Base-by-base conservation (phyloP, 2,329 filamentous ascomycete genomes). In the Teratosphaeria viscida region DNA sequence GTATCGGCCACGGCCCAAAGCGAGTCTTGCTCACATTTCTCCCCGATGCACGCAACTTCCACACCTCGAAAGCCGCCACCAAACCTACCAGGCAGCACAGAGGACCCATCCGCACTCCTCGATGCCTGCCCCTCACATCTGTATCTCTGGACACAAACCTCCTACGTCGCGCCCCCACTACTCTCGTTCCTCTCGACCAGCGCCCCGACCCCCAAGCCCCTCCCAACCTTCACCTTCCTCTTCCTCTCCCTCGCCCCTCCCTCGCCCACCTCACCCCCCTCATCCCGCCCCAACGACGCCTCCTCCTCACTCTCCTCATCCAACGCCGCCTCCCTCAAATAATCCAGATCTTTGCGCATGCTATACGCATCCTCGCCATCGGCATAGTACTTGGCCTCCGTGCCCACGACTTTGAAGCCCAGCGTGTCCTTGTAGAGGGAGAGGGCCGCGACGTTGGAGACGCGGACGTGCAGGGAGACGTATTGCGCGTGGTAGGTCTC, bases 351-450 rank as follows among this genome's bases (percentile, higher is more conserved):
- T 73, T 96, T 88, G 63, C 86, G 86, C 94, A 99, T 99, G 71
- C 85, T 89, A 73, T 86, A 96, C 43, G 94, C 94, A 78, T 99
- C 90, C 78, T 99, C 94, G 61, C 92, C 92, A 74, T 99, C 94
- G 60, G 94, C 94, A 73, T 99, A 99, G 82, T 96, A 96, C 77
- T 92, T 94, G 55, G 82, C 73, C 76, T 95, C 90, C 11, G 87
- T 85, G 79, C 91, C 94, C 65, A 94, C 90, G 66, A 89, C 88
- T 72, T 86, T 83, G 81, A 96, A 97, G 58, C 90, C 87, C 0
- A 96, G 84, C 0, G 92, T 96, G 72, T 95, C 88, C 68, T 90
- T 86, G 82, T 99, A 99, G 26, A 99, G 83, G 69, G 89, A 89
- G 63, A 96, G 84, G 29, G 94, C 94, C 6, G 94, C 94, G 62